Evolutionary conservation across 805 yeast genomes (phyloP), one percentile per base, ranked within the genome.

Genomic region (Cyberlindnera petersonii): DNA sequence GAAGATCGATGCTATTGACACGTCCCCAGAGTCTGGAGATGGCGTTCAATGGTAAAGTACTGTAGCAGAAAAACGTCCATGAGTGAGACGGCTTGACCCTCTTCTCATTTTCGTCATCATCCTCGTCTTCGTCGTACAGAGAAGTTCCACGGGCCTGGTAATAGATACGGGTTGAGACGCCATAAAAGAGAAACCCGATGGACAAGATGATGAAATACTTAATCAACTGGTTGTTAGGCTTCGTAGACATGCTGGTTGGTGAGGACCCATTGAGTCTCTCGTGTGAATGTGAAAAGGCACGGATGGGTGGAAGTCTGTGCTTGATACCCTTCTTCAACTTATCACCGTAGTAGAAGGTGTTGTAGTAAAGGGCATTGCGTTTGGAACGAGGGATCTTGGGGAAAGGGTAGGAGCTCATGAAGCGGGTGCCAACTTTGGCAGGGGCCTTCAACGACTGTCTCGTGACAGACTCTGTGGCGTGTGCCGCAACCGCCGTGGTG

Each of bases 1-100:
- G 99, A 46, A 93, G 68, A 32, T 78, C 81, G 31, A 89, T 71
- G 40, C 80, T 79, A 58, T 93, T 93, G 42, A 93, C 74, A 52
- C 77, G 79, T 23, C 99, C 99, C 99, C 99, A 93, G 31, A 91
- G 64, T 45, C 99, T 75, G 1, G 97, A 88, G 24, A 88, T 69
- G 2, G 96, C 85, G 57, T 89, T 87, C 58, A 93, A 72, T 1
- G 99, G 99, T 33, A 93, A 68, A 2, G 96, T 81, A 4, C 88
- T 78, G 62, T 93, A 93, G 22, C 93, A 82, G 55, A 86, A 89
- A 40, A 91, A 75, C 29, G 83, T 80, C 97, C 97, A 89, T 8
- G 94, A 82, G 48, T 78, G 81, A 6, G 76, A 75, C 8, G 88
- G 89, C 49, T 72, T 72, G 40, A 74, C 69, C 9, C 30, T 35